A percentile compares a stretch with the other conserved stretches of the same genome.
Conservation (phyloP, 352 stramenopile species). For the Thalassiosira ordinaria region DNA sequence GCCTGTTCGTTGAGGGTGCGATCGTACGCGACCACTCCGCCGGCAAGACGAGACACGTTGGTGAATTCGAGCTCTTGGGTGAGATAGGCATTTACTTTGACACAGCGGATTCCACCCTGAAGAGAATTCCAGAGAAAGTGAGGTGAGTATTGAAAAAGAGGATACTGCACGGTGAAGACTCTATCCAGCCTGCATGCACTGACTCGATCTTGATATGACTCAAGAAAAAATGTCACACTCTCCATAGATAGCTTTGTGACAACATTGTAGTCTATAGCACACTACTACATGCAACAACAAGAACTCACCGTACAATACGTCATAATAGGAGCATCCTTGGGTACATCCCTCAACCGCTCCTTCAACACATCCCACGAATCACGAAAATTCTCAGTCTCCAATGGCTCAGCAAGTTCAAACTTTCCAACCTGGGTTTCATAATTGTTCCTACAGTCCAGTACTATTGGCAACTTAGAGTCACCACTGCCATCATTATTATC, state of each 20-base stretch:
- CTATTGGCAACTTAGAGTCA: too few relatives aligned
- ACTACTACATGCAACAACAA: constrained; percentile 3
- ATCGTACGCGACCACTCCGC: constrained; percentile 89
- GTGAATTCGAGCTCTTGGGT: constrained; percentile 88
- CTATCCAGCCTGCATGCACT: too few relatives aligned
- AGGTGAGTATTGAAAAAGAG: not conserved
- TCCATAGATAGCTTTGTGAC: too few relatives aligned
- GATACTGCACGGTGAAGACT: too few relatives aligned
- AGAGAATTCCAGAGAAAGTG: not conserved
- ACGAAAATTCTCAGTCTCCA: constrained; percentile 87
- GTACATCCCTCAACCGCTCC: constrained; percentile 78
- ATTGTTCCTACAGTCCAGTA: constrained; percentile 89
- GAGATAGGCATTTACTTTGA: constrained; percentile 86
- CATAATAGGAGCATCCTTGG: constrained; percentile 87
- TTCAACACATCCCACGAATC: constrained; percentile 88
- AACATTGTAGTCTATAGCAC: too few relatives aligned
- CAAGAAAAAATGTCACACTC: too few relatives aligned
- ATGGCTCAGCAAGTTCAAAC: constrained; percentile 87
- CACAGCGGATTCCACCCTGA: constrained; percentile 84
- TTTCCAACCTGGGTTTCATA: constrained; percentile 88
- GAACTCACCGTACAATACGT: constrained; percentile 88
- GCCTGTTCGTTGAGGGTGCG: constrained; percentile 71
- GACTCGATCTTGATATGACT: too few relatives aligned
- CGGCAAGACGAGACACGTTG: constrained; percentile 87
- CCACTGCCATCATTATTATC: too few relatives aligned